Conservation (phyloP, 371 early-diverging fungal species). For the Apophysomyces sp. region DNA sequence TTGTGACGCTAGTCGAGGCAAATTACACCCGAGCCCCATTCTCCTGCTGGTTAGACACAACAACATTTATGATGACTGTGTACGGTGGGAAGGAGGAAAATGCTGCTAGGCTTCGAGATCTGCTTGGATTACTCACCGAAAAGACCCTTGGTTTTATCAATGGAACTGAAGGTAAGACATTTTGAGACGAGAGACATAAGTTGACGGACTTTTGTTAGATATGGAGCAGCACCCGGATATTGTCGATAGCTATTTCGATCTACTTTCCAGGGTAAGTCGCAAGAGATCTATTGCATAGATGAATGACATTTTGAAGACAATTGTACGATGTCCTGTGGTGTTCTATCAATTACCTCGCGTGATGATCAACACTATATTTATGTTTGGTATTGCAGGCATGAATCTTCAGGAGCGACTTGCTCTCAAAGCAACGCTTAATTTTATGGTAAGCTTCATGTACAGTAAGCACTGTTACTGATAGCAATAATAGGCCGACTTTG, state of each 20-base stretch:
- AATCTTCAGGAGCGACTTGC: slow-evolving; percentile 63
- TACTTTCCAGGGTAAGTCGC: slow-evolving; percentile 51
- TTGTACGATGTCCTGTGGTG: slow-evolving; percentile 53
- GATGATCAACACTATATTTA: slow-evolving; percentile 49
- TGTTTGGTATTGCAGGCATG: slow-evolving; percentile 57
- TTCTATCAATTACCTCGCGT: slow-evolving; percentile 54
- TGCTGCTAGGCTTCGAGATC: slow-evolving; percentile 34
- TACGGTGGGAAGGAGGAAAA: slow-evolving; percentile 51
- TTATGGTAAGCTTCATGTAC: slow-evolving; percentile 41
- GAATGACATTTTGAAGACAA: slow-evolving; percentile 29
- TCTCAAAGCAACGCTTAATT: slow-evolving; percentile 55
- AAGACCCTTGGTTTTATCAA: slow-evolving; percentile 55
- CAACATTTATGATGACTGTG: slow-evolving; percentile 52
- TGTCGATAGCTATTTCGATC: slow-evolving; percentile 44
- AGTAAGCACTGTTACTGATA: not conserved
- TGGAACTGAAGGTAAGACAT: slow-evolving; percentile 45
- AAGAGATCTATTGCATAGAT: not conserved
- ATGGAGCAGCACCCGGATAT: slow-evolving; percentile 44
- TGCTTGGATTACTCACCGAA: slow-evolving; percentile 38
- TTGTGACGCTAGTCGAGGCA: slow-evolving; percentile 33
- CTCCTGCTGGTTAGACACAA: slow-evolving; percentile 59
- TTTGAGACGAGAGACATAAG: not conserved
- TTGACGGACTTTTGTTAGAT: slow-evolving; percentile 25
- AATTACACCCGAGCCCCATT: slow-evolving; percentile 43
- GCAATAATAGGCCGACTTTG: slow-evolving; percentile 47